Base-by-base conservation (phyloP, 1,284 basidiomycete genomes). In the Thecaphora frezii region DNA sequence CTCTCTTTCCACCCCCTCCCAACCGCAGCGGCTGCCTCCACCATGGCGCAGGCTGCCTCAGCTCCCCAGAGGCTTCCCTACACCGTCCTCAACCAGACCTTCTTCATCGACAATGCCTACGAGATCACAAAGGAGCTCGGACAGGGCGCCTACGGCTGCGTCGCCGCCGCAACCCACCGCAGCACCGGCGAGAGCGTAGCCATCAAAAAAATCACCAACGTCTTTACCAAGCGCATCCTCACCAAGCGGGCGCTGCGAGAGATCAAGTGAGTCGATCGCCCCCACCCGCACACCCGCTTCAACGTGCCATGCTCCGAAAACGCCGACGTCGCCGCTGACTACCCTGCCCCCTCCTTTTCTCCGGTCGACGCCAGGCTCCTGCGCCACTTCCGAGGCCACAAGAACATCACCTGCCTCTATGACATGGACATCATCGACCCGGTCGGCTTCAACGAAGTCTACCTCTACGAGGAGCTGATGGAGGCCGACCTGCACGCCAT, bases 401-500 rank as follows among this genome's bases (percentile, higher is more conserved):
- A 76, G 58, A 78, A 78, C 66, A 78, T 78, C 54, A 78, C 76
- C 23, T 78, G 75, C 44, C 66, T 78, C 38, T 78, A 77, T 47
- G 76, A 78, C 49, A 72, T 78, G 63, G 76, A 78, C 58, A 74
- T 78, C 36, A 75, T 77, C 46, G 72, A 78, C 54, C 76, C 76
- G 5, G 43, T 56, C n/a, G 56, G 57, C 14, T 78, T 78, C 59
- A 78, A 78, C 60, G 76, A 78, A 51, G 73, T 78, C 25, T 78
- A 78, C 42, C 66, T 78, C n/a, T 78, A 78, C 54, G 76, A 78
- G 51, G 76, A 78, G 61, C 86, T 97, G 64, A 99, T 98, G 96
- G 96, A 99, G 80, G 96, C 96, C 48, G 96, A 99, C 84, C 84
- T 99, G 19, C 96, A 99, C 77, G 96, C 94, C 21, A 98, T 99